A percentile compares a stretch with the other conserved stretches of the same genome.
These are phyloP conservation scores for Rhodotorula kratochvilovae DNA, from an alignment of 768 basidiomycete species.

Conservation along the genomic window DNA sequence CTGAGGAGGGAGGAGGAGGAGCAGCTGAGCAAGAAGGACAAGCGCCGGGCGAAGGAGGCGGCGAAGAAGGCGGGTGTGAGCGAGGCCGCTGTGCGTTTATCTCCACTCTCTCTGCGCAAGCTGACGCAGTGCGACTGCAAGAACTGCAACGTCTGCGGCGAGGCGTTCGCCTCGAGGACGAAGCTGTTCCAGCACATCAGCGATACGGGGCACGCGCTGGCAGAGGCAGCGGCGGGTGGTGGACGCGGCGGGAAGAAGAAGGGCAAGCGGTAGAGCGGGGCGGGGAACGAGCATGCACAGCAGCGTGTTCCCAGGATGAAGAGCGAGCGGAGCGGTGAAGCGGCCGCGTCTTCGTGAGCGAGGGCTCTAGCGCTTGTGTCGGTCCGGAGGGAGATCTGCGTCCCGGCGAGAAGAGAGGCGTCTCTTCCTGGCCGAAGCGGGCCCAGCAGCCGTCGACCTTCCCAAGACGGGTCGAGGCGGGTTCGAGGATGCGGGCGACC, in stretches of 20 bases:
- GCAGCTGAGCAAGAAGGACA: conserved; percentile 70
- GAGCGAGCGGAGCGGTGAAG: background rate
- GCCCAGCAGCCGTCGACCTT: too few species aligned
- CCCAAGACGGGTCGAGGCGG: too few species aligned
- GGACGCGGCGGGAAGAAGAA: conserved; percentile 35
- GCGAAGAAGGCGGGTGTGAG: conserved; percentile 32
- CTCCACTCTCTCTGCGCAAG: background rate
- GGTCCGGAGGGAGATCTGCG: too few species aligned
- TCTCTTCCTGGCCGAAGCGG: too few species aligned
- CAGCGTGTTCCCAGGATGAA: background rate
- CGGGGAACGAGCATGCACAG: background rate
- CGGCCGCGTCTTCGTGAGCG: too few species aligned
- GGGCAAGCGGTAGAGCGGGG: conserved; percentile 16
- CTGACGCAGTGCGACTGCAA: conserved; percentile 4
- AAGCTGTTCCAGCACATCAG: conserved; percentile 45
- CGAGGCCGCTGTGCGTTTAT: background rate
- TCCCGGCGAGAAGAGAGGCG: too few species aligned
- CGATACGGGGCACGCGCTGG: conserved; percentile 42
- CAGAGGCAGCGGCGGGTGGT: conserved; percentile 13
- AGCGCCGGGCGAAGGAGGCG: conserved; percentile 67
- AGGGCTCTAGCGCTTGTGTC: too few species aligned
- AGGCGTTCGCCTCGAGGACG: conserved; percentile 39
- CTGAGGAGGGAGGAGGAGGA: conserved; percentile 13
- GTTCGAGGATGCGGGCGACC: too few species aligned
- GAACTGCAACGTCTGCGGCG: conserved; percentile 43